A percentile compares a stretch with the other conserved stretches of the same genome.
Conservation (phyloP, 495 filamentous ascomycete species). For the Lepraria neglecta region DNA sequence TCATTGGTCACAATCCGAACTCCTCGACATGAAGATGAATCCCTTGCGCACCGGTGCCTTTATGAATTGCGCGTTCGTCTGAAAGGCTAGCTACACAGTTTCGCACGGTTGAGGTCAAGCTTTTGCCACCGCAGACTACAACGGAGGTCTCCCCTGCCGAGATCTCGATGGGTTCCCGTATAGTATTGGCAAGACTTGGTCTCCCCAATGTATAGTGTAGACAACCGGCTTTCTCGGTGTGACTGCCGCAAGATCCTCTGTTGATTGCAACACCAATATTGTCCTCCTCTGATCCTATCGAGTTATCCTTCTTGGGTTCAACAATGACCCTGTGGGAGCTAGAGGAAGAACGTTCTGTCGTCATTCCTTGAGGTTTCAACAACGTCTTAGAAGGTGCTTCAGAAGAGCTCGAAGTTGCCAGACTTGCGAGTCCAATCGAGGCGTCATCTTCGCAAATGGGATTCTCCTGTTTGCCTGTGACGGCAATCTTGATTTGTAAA, state of each 20-base stretch:
- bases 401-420: background rate
- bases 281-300: background rate
- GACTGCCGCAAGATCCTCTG: no score
- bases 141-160: conserved; percentile 78
- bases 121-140: conserved; percentile 70
- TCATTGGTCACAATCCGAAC: conserved; percentile 28
- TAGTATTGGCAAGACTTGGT: conserved; percentile 41
- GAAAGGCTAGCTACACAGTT: conserved; percentile 62
- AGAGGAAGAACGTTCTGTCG: background rate
- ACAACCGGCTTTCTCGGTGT: background rate
- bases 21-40: conserved; percentile 47
- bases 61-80: conserved; percentile 84
- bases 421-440: background rate
- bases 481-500: background rate
- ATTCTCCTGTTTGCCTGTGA: background rate
- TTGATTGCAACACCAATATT: conserved; percentile 1
- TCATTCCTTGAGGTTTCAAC: background rate
- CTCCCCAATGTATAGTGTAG: conserved; percentile 35
- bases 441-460: background rate
- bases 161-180: conserved; percentile 57
- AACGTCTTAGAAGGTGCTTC: background rate
- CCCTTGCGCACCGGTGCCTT: conserved; percentile 84
- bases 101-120: conserved; percentile 58
- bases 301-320: background rate
- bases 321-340: background rate